Evolutionary conservation across 352 stramenopile species (phyloP), one percentile per base, ranked within the genome.

Genomic region (Phytophthora rubi): DNA sequence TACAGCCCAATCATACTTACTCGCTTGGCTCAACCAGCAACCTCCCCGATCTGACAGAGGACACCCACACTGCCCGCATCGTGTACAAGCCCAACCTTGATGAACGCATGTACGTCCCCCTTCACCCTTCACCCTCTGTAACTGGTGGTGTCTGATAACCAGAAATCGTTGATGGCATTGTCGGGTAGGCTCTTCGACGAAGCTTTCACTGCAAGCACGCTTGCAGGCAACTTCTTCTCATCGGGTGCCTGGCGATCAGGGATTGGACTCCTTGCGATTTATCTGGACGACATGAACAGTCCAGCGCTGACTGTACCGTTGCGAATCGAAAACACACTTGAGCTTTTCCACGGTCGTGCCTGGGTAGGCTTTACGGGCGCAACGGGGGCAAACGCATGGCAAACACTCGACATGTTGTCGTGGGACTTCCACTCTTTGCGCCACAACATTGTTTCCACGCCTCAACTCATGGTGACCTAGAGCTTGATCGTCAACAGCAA

Each of bases 361-460:
- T 98, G 82, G 76, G 90, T 98, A 0, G 95, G 95, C n/a, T 98
- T 98, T 68, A 98, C 95, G 1, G 91, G 89, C 2, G 82, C 91
- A 30, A 98, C 95, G 0, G 92, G 92, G 5, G 77, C 70, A 51
- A 76, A 73, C 0, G 86, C 89, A 28, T 98, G 86, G 80, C 94
- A 98, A 78, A 83, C 82, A 3, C 92, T 98, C 47, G 91, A 98
- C 53, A 81, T 98, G 42, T 62, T 97, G 15, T 86, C 81, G 9
- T 98, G 90, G 90, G 65, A 66, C 13, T 98, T 98, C 53, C 64
- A 80, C 5, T 89, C 79, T 23, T 76, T 93, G 8, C 78, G 89
- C 1, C 57, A 55, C 15, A 76, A 76, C 18, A 70, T 79, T 55
- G 51, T 71, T n/a, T 59, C 49, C 7, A 76, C 70, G 7, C 47